Base-by-base conservation (phyloP, 2,329 filamentous ascomycete genomes). In the Monilinia fructigena region DNA sequence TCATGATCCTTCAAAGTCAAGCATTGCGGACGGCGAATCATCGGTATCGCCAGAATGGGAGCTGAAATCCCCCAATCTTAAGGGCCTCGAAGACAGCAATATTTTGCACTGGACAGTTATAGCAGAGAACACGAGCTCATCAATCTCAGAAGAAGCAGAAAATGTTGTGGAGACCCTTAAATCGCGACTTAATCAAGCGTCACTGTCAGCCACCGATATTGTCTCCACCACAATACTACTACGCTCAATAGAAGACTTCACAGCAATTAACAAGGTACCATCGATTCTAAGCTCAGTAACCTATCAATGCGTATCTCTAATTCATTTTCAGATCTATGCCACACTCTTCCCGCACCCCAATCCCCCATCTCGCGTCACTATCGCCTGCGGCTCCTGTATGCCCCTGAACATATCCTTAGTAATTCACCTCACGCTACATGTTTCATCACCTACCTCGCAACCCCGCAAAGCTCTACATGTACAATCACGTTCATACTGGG, bases 401-500 rank as follows among this genome's bases (percentile, higher is more conserved):
- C 90, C 90, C 0, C 56, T 75, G 0, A 82, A 81, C 12, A 79
- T 83, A 61, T 83, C 88, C 67, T 84, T 89, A 63, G 78, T 91
- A 20, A 83, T 94, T 69, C 81, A 83, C 70, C 75, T 86, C 50
- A 79, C 81, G 31, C 69, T 74, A 40, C 64, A 63, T 8, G 26
- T 35, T 31, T 31, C 60, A 42, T 42, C 64, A 3, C 65, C 38
- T 23, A 54, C 62, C 18, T 35, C 54, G 2, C 12, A 55, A 4
- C 53, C 66, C 10, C 50, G 64, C 12, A 81, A 83, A 62, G 86
- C 86, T 0, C 83, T 98, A 1, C 95, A 99, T 76, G 93, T 99
- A 7, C 95, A 98, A 78, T 93, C 91, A 4, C 83, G 91, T 50
- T 96, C 92, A 14, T 98, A 98, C 81, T 99, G 95, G 95, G 95